Percentiles rank a stretch among this genome's conserved stretches.
Evolutionary conservation across 768 basidiomycete species (phyloP).

Genomic region (Tulasnella calospora): DNA sequence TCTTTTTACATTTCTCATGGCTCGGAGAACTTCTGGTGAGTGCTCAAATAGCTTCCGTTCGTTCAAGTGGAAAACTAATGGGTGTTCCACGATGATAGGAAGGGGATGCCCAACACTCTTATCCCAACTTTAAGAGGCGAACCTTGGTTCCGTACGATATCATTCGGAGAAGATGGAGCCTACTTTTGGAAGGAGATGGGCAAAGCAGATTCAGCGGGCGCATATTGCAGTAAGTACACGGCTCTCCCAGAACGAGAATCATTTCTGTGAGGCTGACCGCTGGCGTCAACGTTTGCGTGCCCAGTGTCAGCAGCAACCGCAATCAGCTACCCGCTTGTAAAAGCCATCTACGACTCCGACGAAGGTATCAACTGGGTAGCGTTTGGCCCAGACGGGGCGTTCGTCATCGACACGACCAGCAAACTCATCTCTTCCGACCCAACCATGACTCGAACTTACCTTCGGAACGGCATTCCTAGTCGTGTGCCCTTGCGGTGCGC

Average conservation of each 20-base stretch:
- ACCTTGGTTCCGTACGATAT: slow-evolving; percentile 2
- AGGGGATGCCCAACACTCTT: not conserved
- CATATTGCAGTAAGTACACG: not conserved
- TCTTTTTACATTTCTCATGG: slow-evolving; percentile 16
- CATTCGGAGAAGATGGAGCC: slow-evolving; percentile 8
- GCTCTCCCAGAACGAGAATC: not conserved
- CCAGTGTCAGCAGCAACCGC: not conserved
- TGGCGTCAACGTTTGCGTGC: not conserved
- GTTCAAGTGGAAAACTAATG: not conserved
- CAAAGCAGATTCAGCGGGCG: not conserved
- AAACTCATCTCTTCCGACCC: not conserved
- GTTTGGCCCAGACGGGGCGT: slow-evolving; percentile 11
- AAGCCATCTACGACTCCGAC: slow-evolving; percentile 9
- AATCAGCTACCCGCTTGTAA: not conserved
- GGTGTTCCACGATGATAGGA: not conserved
- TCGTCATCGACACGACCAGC: slow-evolving; percentile 6
- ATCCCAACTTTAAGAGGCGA: not conserved
- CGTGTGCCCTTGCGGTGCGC: not conserved
- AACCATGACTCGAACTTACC: not conserved
- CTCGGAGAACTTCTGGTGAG: not conserved
- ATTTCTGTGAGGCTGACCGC: not conserved
- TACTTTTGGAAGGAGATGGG: slow-evolving; percentile 8
- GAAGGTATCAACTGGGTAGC: slow-evolving; percentile 20
- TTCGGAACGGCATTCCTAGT: not conserved
- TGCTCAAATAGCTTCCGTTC: not conserved